phyloP scores from a whole-genome alignment of 164 flowering plant species.

The Cinnamomum chago region DNA sequence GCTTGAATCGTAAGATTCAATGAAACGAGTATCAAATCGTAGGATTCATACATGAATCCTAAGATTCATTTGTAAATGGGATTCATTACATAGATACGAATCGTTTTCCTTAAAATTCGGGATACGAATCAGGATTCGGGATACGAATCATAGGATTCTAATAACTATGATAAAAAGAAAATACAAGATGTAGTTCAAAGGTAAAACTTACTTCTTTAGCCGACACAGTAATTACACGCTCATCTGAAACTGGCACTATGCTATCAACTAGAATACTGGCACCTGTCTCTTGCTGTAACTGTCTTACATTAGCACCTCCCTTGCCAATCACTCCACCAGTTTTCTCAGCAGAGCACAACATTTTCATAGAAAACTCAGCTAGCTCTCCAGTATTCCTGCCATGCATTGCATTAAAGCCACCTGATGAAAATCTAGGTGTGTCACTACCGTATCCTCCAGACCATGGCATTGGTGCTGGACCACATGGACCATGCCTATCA shows the following conservation, averaged over 20 bases:
- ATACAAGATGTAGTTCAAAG: too few species aligned
- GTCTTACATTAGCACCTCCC: conserved; percentile 58
- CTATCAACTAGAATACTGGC: conserved; percentile 58
- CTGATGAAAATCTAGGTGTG: conserved; percentile 30
- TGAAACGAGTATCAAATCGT: too few species aligned
- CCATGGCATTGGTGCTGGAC: conserved; percentile 47
- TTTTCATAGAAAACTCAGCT: conserved; percentile 59
- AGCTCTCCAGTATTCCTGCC: conserved; percentile 32
- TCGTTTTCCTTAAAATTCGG: too few species aligned
- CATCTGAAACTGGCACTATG: conserved; percentile 41
- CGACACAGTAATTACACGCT: conserved; percentile 57
- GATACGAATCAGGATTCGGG: too few species aligned
- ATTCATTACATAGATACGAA: too few species aligned
- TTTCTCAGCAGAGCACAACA: conserved; percentile 57
- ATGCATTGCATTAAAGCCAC: conserved; percentile 33
- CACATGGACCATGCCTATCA: conserved; percentile 15
- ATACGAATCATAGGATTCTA: too few species aligned
- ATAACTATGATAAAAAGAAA: too few species aligned
- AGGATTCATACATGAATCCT: too few species aligned
- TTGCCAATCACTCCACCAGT: conserved; percentile 75
- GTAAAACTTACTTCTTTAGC: conserved; percentile 44
- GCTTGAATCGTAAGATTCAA: too few species aligned
- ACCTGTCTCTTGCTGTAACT: conserved; percentile 61
- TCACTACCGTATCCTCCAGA: conserved; percentile 32
- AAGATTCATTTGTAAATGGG: too few species aligned